phyloP scores from a whole-genome alignment of 148 eudicot genomes.

The Camellia lanceoleosa region DNA sequence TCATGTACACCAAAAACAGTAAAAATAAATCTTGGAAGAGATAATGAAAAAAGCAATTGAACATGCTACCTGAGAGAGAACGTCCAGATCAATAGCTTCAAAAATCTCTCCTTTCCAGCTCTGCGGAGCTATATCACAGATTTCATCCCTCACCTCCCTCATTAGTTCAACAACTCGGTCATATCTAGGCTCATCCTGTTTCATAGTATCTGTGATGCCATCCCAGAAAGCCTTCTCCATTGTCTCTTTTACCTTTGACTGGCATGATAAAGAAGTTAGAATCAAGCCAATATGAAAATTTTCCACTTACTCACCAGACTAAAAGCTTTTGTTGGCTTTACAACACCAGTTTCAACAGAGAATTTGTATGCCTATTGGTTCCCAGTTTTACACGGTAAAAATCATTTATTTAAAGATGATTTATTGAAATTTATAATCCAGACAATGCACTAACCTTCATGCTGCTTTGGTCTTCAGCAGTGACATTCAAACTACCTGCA shows the following conservation, averaged over 20 bases:
- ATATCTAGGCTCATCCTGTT: slow-evolving; percentile 65
- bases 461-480: slow-evolving; percentile 35
- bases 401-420: neutral
- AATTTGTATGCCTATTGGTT: neutral
- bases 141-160: slow-evolving; percentile 91
- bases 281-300: neutral
- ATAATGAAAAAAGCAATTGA: slow-evolving; percentile 4
- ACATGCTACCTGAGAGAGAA: slow-evolving; percentile 61
- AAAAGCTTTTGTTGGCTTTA: neutral
- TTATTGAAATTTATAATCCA: neutral
- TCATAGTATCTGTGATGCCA: slow-evolving; percentile 65
- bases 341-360: neutral
- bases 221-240: slow-evolving; percentile 98
- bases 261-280: slow-evolving; percentile 8
- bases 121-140: slow-evolving; percentile 77
- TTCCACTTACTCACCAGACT: too few species aligned
- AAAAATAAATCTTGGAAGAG: neutral
- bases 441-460: slow-evolving; percentile 58
- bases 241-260: slow-evolving; percentile 62
- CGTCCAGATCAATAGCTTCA: slow-evolving; percentile 69
- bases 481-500: slow-evolving; percentile 38
- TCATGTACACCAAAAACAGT: too few species aligned
- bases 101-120: slow-evolving; percentile 76
- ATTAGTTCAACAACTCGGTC: slow-evolving; percentile 70
- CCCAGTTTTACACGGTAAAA: neutral